Evolutionary conservation across 106 monocot species (phyloP), one percentile per base, ranked within the genome.

Genomic region (Platanthera guangdongensis): DNA sequence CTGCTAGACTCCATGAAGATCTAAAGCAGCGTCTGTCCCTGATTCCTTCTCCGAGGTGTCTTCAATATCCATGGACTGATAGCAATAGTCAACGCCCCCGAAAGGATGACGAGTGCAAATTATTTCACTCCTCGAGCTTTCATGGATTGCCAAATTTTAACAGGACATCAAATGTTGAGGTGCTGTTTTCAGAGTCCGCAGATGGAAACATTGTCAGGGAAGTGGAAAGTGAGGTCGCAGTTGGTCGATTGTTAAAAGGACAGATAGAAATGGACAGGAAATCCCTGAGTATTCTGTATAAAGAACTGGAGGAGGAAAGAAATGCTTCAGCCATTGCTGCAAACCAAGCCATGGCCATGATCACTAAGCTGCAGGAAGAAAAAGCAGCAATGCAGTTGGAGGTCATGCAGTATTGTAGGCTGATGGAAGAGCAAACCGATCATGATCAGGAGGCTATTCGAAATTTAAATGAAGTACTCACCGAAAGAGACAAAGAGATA

Each of bases 361-460:
- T 99, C 50, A 99, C 83, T 62, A 91, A 89, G 73, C 83, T 99
- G 86, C 97, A 99, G 77, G 91, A 99, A 79, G 97, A 99, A 80
- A 99, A 94, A 80, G 97, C 97, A 22, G 65, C 88, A 7, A 91
- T 99, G 87, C 93, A 99, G 55, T 89, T 99, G 91, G 94, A 99
- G 80, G 91, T 91, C 7, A 84, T 91, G 78, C 97, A 99, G 67
- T 94, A 99, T 57, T 75, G 86, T 57, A 89, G 97, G 69, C 88
- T 94, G 97, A 94, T 99, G 97, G 97, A 99, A 83, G 89, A 99
- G 47, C 93, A 94, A 82, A 80, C 89, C 9, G 94, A 91, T 68
- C 92, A 91, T 71, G 94, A 99, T 77, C 87, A 92, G 75, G 93
- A 93, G 80, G 91, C 85, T 8, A 77, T 93, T 14, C 86, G 86